phyloP scores from a whole-genome alignment of 2,329 filamentous ascomycete genomes.

The Leptographium radiaticola region DNA sequence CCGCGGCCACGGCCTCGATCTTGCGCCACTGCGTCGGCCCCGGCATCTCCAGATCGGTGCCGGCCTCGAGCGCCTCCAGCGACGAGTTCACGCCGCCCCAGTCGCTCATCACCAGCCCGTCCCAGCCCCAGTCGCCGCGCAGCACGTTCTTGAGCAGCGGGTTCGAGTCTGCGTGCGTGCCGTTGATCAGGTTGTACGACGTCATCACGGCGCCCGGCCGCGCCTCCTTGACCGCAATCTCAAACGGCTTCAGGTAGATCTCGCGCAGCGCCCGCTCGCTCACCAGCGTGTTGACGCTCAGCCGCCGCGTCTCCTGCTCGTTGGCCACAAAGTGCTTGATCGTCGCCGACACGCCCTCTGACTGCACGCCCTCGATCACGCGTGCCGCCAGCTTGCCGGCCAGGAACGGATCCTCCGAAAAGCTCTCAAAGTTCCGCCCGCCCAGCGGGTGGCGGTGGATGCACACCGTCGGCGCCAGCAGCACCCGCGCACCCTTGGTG shows the following conservation, averaged over 20 bases:
- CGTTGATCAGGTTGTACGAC: slow-evolving; percentile 55
- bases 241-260: slow-evolving; percentile 62
- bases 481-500: slow-evolving; percentile 48
- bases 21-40: slow-evolving; percentile 38
- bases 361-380: slow-evolving; percentile 60
- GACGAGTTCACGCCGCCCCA: slow-evolving; percentile 47
- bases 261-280: slow-evolving; percentile 54
- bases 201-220: slow-evolving; percentile 60
- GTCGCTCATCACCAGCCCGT: slow-evolving; percentile 47
- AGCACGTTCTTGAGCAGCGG: slow-evolving; percentile 43
- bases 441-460: slow-evolving; percentile 72
- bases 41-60: slow-evolving; percentile 46
- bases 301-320: slow-evolving; percentile 56
- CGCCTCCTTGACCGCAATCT: slow-evolving; percentile 56
- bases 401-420: slow-evolving; percentile 69
- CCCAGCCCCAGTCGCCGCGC: slow-evolving; percentile 48
- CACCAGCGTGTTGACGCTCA: slow-evolving; percentile 51
- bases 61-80: slow-evolving; percentile 39
- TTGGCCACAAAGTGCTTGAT: slow-evolving; percentile 70
- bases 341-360: slow-evolving; percentile 60
- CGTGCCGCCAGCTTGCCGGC: slow-evolving; percentile 60
- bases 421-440: slow-evolving; percentile 76
- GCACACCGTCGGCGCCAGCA: slow-evolving; percentile 68
- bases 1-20: slow-evolving; percentile 42
- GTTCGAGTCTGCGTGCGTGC: slow-evolving; percentile 42